Base-by-base conservation (phyloP, 176 grass and related monocot genomes). In the Alopecurus myosuroides region DNA sequence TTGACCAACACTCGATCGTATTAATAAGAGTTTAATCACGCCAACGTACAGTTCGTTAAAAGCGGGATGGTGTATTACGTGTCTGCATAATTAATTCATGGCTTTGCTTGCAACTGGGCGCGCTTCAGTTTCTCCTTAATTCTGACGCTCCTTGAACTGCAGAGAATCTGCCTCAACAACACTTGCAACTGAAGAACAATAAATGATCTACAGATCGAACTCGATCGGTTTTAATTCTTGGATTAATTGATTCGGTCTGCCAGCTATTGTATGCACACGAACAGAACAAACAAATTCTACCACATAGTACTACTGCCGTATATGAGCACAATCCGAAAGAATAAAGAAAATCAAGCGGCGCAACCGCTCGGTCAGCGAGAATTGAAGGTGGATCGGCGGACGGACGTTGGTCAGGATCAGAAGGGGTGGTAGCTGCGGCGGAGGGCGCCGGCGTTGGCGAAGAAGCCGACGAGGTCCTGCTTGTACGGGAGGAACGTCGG, bases 401-500 rank as follows among this genome's bases (percentile, higher is more conserved):
- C 6, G 6, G 60, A 18, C 58, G 60, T 15, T 63, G 13, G 58
- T 62, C 6, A 46, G 19, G 15, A 25, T 78, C 77, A 97, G 76
- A 90, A 94, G 5, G 94, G 92, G 45, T 83, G 88, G 33, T 97
- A 90, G 39, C 65, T 90, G 14, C 89, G 87, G 39, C 82, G 86
- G 19, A 98, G 58, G 40, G 83, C 82, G 78, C 90, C 86, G 42
- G 90, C 87, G 82, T 86, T 93, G 35, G 93, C 82, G 64, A 95
- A 93, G 40, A 95, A 46, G 0, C 91, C 91, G 42, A 93, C 76
- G 55, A 95, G 50, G 52, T 98, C 91, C 53, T 80, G 91, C 89
- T 85, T 98, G 85, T 95, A 98, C 31, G 95, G 96, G 7, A 98
- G 86, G 81, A 98, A 98, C 15, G 70, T 74, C n/a, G 68, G 11